These are phyloP conservation scores for Pulicaria dysenterica DNA, from an alignment of 129 eudicot species.

Conservation along the genomic window DNA sequence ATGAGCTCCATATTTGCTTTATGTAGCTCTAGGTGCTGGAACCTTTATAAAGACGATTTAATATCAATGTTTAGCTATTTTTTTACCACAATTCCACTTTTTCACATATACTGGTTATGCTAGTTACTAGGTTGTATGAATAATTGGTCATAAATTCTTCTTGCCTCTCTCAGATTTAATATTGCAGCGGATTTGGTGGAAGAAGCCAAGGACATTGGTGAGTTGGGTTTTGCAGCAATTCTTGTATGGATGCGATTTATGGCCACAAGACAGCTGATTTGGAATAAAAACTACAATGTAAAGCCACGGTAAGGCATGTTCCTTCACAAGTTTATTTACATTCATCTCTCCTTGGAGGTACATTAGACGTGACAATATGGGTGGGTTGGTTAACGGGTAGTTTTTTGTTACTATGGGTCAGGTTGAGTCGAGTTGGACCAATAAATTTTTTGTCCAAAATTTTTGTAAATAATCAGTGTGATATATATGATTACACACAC, in stretches of 20 bases:
- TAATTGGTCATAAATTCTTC: conserved; percentile 16
- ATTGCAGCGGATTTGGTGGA: conserved; percentile 92
- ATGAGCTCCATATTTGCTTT: neutral
- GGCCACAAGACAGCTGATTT: conserved; percentile 96
- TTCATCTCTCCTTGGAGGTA: conserved; percentile 21
- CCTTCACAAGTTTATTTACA: conserved; percentile 11
- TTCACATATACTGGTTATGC: neutral
- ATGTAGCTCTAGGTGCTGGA: neutral
- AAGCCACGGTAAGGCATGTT: conserved; percentile 76
- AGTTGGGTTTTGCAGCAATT: conserved; percentile 86
- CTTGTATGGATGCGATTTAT: conserved; percentile 99
- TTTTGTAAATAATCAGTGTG: neutral
- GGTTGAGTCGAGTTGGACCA: neutral
- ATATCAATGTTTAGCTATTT: neutral
- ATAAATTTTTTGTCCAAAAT: neutral
- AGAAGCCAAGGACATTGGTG: conserved; percentile 74
- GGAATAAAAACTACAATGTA: conserved; percentile 98
- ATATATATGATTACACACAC: neutral
- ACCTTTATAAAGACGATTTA: too few relatives aligned
- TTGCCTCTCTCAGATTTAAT: conserved; percentile 66
- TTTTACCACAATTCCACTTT: conserved; percentile 10
- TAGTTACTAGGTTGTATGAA: conserved; percentile 15
- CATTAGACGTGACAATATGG: neutral
- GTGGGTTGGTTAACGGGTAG: neutral
- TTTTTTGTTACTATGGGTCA: neutral